Evolutionary conservation across 768 basidiomycete species (phyloP), one percentile per base, ranked within the genome.

Genomic region (Boletus vinaceobasis): DNA sequence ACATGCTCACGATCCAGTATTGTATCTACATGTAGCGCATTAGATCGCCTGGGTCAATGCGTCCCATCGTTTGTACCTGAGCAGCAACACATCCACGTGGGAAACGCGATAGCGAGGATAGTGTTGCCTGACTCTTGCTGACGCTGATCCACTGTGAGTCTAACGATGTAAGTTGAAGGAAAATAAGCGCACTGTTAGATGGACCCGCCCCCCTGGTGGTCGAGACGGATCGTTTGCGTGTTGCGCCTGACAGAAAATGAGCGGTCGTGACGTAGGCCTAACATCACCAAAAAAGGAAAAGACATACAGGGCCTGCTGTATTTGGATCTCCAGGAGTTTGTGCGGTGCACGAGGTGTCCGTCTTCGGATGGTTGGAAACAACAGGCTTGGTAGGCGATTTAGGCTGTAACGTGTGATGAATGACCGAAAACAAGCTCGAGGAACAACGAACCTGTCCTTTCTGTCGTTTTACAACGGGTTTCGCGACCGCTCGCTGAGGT

Each of bases 1-100:
- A 23, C 32, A 19, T 31, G 21, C 19, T 21, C 33, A 23, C 17
- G 5, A 38, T n/a, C 23, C 32, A 37, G 7, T 5, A 3, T 17
- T 17, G 10, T 17, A 32, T 10, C 38, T 35, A 40, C 6, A 9
- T 3, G 8, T 33, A 2, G 7, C 7, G 40, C 31, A 14, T 33
- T 6, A 23, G 19, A 27, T 32, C 21, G n/a, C 17, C 17, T 7
- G 1, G 33, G 4, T 48, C 23, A 42, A 26, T 40, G 21, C 5
- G 26, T 35, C 21, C 32, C 48, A 27, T 53, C 46, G 19, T 40
- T 32, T 6, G 21, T 23, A 29, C 36, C 7, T 5, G 50, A 6
- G 10, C 17, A 8, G 17, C 4, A 53, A 31, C 53, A 55, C 53
- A 55, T 37, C 53, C 53, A 55, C 3, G 29, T 8, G 8, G 53